These are phyloP conservation scores for Umbelopsis sp. DNA, from an alignment of 192 early-diverging fungal genomes.

Conservation along the genomic window DNA sequence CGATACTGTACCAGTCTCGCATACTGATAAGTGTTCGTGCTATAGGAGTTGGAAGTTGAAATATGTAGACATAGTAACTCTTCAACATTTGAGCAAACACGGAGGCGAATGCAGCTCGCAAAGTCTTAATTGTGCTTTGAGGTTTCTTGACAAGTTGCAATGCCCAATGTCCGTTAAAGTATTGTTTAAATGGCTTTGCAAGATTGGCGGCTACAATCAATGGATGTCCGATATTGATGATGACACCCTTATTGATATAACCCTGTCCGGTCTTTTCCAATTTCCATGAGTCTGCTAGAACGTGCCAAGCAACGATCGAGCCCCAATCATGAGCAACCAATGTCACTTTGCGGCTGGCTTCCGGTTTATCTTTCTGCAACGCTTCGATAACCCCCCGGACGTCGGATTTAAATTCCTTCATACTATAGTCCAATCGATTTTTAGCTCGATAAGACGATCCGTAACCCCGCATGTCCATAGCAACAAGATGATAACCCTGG, in stretches of 20 bases:
- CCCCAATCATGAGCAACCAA: constrained; percentile 26
- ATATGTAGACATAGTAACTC: constrained; percentile 23
- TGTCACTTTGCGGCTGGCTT: background rate
- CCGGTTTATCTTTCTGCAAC: background rate
- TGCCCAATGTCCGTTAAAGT: background rate
- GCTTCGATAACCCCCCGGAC: constrained; percentile 19
- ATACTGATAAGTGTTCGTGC: background rate
- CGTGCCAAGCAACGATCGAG: constrained; percentile 7
- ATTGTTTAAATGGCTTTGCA: background rate
- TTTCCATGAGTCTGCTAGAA: constrained; percentile 12
- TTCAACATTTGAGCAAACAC: background rate
- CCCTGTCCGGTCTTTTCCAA: constrained; percentile 9
- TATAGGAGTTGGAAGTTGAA: constrained; percentile 13
- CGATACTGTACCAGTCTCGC: background rate
- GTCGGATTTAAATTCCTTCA: constrained; percentile 6
- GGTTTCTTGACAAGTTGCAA: background rate
- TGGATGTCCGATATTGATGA: constrained; percentile 19
- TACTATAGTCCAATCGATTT: background rate
- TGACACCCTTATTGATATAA: constrained; percentile 12
- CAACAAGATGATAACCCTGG: constrained; percentile 25
- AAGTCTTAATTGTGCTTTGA: background rate
- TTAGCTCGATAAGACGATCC: constrained; percentile 1
- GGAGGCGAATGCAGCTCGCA: background rate
- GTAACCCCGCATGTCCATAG: constrained; percentile 31
- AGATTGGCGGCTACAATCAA: background rate